These are phyloP conservation scores for Flammula alnicola DNA, from an alignment of 1,284 basidiomycete species.

Conservation along the genomic window DNA sequence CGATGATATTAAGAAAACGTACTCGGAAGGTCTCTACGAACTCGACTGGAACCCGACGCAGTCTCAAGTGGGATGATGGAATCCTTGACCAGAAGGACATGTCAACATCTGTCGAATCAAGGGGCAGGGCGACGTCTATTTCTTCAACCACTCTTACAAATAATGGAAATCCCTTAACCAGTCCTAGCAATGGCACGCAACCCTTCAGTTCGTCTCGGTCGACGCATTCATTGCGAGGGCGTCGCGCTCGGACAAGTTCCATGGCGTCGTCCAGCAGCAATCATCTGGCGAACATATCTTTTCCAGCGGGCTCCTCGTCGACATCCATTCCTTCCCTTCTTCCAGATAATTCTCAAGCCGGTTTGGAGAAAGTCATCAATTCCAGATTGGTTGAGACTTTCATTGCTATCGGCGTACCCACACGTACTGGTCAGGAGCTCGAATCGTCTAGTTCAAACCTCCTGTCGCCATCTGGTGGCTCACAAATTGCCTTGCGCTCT, in stretches of 20 bases:
- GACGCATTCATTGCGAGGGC: conserved; percentile 38
- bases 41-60: conserved; percentile 56
- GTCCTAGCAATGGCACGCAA: conserved; percentile 21
- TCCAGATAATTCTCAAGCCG: conserved; percentile 65
- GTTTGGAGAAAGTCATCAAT: conserved; percentile 68
- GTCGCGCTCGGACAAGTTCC: conserved; percentile 56
- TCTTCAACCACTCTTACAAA: conserved; percentile 44
- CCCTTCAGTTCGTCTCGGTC: conserved; percentile 28
- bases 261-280: conserved; percentile 47
- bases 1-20: conserved; percentile 61
- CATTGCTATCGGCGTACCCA: conserved; percentile 55
- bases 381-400: conserved; percentile 84
- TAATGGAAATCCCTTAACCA: conserved; percentile 31
- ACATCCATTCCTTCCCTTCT: conserved; percentile 40
- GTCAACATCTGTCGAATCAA: conserved; percentile 29
- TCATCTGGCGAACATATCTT: conserved; percentile 15
- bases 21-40: conserved; percentile 63
- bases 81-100: conserved; percentile 27
- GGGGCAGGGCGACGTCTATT: conserved; percentile 42
- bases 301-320: conserved; percentile 17
- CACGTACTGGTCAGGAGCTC: background rate
- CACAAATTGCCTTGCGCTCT: conserved; percentile 15
- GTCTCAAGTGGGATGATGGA: conserved; percentile 51
- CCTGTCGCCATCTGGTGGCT: conserved; percentile 37
- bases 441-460: background rate